These are phyloP conservation scores for Solanum pennellii DNA, from an alignment of 257 asterid genomes.

Conservation along the genomic window DNA sequence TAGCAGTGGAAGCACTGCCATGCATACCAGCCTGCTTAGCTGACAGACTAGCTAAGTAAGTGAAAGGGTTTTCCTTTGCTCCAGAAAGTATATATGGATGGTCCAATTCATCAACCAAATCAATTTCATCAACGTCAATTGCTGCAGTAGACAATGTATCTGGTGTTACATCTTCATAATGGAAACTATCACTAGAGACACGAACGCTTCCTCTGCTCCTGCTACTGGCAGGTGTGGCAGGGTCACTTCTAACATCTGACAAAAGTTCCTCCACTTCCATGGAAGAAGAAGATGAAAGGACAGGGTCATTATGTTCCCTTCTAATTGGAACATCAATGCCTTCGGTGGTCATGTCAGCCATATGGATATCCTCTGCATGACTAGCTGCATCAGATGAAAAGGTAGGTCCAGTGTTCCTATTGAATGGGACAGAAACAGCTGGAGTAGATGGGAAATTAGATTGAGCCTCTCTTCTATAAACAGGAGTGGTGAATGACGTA, in stretches of 20 bases:
- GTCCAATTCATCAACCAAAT: slow-evolving; percentile 34
- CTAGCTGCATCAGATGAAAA: not conserved
- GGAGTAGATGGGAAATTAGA: not conserved
- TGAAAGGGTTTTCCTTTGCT: slow-evolving; percentile 63
- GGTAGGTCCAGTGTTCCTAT: slow-evolving; percentile 13
- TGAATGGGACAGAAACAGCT: slow-evolving; percentile 2
- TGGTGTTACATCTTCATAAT: slow-evolving; percentile 1
- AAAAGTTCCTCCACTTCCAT: slow-evolving; percentile 2
- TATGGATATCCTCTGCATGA: not conserved
- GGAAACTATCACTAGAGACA: not conserved
- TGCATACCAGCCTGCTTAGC: slow-evolving; percentile 39
- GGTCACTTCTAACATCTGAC: not conserved
- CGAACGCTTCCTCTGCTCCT: not conserved
- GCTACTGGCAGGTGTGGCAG: slow-evolving; percentile 1
- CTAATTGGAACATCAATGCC: slow-evolving; percentile 9
- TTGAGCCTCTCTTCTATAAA: not conserved
- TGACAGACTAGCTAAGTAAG: slow-evolving; percentile 78
- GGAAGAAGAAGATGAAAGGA: not conserved
- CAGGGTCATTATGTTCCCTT: slow-evolving; percentile 13
- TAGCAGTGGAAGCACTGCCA: slow-evolving; percentile 29
- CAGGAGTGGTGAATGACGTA: not conserved
- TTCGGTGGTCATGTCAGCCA: slow-evolving; percentile 4
- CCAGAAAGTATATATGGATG: slow-evolving; percentile 31
- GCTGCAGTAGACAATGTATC: slow-evolving; percentile 3
- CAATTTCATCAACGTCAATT: slow-evolving; percentile 40